Base-by-base conservation (phyloP, 345 rosid species). In the Gossypium stocksii region DNA sequence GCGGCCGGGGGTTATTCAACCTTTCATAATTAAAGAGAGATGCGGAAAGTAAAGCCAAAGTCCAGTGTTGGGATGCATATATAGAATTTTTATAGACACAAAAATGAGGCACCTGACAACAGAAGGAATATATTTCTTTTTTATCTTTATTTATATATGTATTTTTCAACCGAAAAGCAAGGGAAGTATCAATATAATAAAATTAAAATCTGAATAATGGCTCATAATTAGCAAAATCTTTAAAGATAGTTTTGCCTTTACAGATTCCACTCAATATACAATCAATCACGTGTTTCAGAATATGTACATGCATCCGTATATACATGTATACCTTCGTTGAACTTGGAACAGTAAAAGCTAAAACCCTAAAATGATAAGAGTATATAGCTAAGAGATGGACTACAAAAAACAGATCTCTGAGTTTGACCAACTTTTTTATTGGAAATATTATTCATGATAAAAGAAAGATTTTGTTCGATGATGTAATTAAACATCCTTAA, bases 61-160 rank as follows among this genome's bases (percentile, higher is more conserved):
- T 48, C 41, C 41, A 3, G 57, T 22, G 19, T 49, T 4, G 3
- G 19, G 22, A 68, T 49, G 45, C 72, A 49, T 34, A 34, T 34
- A 34, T 49, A 68, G 9, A 49, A 48, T 14, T 23, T 34, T 58
- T 48, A 67, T n/a, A 2, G 27, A 19, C 27, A 65, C 9, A 65
- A 65, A 43, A 43, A 63, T 43, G 72, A 69, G 16, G 34, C 63
- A 58, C n/a, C 38, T 58, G 23, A 62, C 67, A 63, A 64, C 41
- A 64, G 67, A 64, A 44, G 70, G 52, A 66, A 66, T 66, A 66
- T 44, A 66, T 43, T 66, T 41, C 27, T 44, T 19, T 41, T 17
- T 11, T 11, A n/a, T 19, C 14, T 65, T 25, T 34, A 34, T 34
- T 5, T 34, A 5, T 34, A 5, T 34, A 34, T 34, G 7, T 34